These are phyloP conservation scores for Claviceps arundinis DNA, from an alignment of 2,329 filamentous ascomycete genomes.

Conservation along the genomic window DNA sequence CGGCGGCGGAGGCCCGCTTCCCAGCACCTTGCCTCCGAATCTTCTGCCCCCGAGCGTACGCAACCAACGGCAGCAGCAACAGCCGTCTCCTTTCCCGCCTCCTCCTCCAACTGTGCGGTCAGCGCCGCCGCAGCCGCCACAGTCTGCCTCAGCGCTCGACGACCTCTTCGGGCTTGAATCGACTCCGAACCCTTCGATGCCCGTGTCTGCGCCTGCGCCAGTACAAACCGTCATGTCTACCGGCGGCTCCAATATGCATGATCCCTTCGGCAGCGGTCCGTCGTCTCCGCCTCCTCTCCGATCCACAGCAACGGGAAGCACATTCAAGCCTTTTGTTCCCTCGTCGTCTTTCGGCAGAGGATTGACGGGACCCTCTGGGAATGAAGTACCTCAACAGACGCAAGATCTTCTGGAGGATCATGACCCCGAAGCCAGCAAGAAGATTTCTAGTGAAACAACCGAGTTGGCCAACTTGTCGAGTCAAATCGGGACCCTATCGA, in stretches of 20 bases:
- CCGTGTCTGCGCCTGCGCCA: constrained; percentile 33
- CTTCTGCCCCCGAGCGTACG: constrained; percentile 82
- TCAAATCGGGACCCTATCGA: constrained; percentile 80
- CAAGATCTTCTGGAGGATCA: constrained; percentile 87
- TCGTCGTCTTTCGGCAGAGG: constrained; percentile 85
- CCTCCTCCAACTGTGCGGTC: constrained; percentile 28
- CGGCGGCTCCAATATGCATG: constrained; percentile 53
- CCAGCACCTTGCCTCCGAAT: constrained; percentile 63
- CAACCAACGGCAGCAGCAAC: constrained; percentile 24
- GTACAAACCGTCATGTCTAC: constrained; percentile 53
- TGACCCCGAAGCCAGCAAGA: constrained; percentile 79
- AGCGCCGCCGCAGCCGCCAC: constrained; percentile 27
- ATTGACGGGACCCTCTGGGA: constrained; percentile 64
- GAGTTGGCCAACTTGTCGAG: constrained; percentile 94
- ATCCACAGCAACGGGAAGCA: constrained; percentile 32
- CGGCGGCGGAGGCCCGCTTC: constrained; percentile 50
- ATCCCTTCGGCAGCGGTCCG: constrained; percentile 48
- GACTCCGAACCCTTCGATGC: constrained; percentile 25
- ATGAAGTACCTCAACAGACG: constrained; percentile 35
- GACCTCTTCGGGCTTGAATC: constrained; percentile 86
- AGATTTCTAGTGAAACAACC: constrained; percentile 74
- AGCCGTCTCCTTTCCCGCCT: constrained; percentile 22
- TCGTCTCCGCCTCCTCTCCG: constrained; percentile 44
- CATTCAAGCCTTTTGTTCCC: constrained; percentile 84
- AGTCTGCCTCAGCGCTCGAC: constrained; percentile 71